Percentiles rank a stretch among this genome's conserved stretches.
These are phyloP conservation scores for Hypsizygus marmoreus DNA, from an alignment of 768 basidiomycete species.

Conservation along the genomic window DNA sequence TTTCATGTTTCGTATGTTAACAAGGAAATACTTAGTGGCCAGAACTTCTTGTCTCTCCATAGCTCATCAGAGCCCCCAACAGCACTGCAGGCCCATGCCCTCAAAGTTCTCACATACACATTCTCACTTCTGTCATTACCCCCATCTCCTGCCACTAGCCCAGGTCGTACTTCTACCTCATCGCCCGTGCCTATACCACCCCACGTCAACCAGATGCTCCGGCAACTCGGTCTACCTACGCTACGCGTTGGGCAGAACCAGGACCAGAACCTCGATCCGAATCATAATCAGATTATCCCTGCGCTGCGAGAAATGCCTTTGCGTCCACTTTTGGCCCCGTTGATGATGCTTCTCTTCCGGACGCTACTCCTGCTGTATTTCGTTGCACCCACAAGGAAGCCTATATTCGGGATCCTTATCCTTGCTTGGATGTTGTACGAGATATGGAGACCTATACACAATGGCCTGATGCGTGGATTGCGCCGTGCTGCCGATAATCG, in stretches of 20 bases:
- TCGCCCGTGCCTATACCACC: constrained; percentile 41
- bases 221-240: constrained; percentile 63
- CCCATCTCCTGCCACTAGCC: no score
- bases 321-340: constrained; percentile 66
- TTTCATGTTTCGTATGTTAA: constrained; percentile 6
- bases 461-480: constrained; percentile 37
- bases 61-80: constrained; percentile 51
- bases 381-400: constrained; percentile 73
- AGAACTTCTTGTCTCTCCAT: constrained; percentile 54
- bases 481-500: constrained; percentile 37
- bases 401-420: constrained; percentile 66
- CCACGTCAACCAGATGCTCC: constrained; percentile 62
- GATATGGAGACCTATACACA: constrained; percentile 70
- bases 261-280: constrained; percentile 35
- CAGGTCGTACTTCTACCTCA: no score
- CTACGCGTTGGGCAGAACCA: constrained; percentile 39
- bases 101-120: constrained; percentile 62
- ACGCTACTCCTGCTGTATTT: constrained; percentile 73
- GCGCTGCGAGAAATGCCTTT: constrained; percentile 62
- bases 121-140: constrained; percentile 43
- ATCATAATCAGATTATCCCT: constrained; percentile 33
- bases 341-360: constrained; percentile 68
- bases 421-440: constrained; percentile 75
- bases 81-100: constrained; percentile 61
- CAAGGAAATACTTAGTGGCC: constrained; percentile 38